phyloP scores from a whole-genome alignment of 257 asterid genomes.

The Penstemon davidsonii region DNA sequence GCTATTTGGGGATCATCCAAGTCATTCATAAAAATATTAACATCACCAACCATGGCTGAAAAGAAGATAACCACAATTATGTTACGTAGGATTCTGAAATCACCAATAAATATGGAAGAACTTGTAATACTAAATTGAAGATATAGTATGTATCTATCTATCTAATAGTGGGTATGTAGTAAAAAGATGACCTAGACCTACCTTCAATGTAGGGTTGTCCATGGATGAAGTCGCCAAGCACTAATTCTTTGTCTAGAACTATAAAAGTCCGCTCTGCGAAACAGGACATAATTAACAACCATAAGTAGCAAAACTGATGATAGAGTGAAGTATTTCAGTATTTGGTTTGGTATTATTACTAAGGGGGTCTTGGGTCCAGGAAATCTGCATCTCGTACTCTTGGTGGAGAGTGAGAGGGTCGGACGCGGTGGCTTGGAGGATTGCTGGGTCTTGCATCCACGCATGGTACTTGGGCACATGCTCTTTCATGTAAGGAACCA shows the following conservation, averaged over 20 bases:
- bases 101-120: too few relatives aligned
- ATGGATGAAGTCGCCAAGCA: slow-evolving; percentile 63
- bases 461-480: slow-evolving; percentile 82
- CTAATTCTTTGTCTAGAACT: slow-evolving; percentile 70
- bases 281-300: slow-evolving; percentile 14
- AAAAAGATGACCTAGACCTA: too few relatives aligned
- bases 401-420: slow-evolving; percentile 80
- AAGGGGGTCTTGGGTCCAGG: slow-evolving; percentile 82
- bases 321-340: not conserved
- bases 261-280: slow-evolving; percentile 91
- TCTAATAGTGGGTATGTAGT: too few relatives aligned
- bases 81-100: too few relatives aligned
- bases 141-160: too few relatives aligned
- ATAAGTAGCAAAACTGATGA: not conserved
- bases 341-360: slow-evolving; percentile 38
- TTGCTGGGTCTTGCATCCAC: slow-evolving; percentile 92
- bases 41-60: slow-evolving; percentile 95
- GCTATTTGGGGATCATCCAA: slow-evolving; percentile 72
- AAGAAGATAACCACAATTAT: not conserved
- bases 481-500: slow-evolving; percentile 88
- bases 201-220: slow-evolving; percentile 86
- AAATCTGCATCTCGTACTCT: slow-evolving; percentile 83
- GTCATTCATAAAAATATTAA: slow-evolving; percentile 87
- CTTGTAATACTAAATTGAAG: too few relatives aligned
- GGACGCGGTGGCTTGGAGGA: slow-evolving; percentile 89